Evolutionary conservation across 2,329 filamentous ascomycete genomes (phyloP), one percentile per base, ranked within the genome.

Genomic region (Amauroascus niger): DNA sequence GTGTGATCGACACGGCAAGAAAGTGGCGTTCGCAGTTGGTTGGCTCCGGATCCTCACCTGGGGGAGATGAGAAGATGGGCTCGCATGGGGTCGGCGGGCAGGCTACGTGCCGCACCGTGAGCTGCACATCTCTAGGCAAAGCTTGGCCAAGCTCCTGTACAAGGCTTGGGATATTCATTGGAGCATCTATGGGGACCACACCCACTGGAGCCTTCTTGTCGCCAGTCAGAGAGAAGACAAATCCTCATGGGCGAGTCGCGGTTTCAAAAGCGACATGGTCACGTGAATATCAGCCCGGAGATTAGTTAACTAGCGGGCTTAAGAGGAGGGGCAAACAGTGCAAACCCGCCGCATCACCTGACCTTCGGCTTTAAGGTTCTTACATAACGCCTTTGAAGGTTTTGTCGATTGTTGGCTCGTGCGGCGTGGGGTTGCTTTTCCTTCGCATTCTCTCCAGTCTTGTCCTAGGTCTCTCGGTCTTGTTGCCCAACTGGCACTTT

Each of bases 1-100:
- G 49, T 44, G 63, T 61, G 57, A 81, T 75, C 0, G 79, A 80
- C 18, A 81, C 76, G 5, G 79, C 74, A 18, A 87, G 72, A 59
- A 86, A 95, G 67, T 98, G 93, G 45, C 80, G 89, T 68, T 95
- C 88, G 71, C 87, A 85, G 62, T 84, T 91, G 0, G 93, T 98
- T 56, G 80, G 78, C 64, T 94, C 86, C 7, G 85, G 79, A 41
- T 79, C 79, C 59, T 80, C 74, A 55, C 83, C 81, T 3, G 87
- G 87, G 3, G 87, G 83, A 32, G 90, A 79, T 33, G 87, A 84
- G 71, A 86, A 96, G 41, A 98, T 80, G 14, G 91, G 79, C 7
- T 83, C 78, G 58, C 83, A 85, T 65, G 78, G 78, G 32, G 82
- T 84, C 4, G 91, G 87, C 13, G 87, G 86, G 4, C 90, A 95